Base-by-base conservation (phyloP, 371 early-diverging fungal species). In the Syncephalastrum contaminatum region DNA sequence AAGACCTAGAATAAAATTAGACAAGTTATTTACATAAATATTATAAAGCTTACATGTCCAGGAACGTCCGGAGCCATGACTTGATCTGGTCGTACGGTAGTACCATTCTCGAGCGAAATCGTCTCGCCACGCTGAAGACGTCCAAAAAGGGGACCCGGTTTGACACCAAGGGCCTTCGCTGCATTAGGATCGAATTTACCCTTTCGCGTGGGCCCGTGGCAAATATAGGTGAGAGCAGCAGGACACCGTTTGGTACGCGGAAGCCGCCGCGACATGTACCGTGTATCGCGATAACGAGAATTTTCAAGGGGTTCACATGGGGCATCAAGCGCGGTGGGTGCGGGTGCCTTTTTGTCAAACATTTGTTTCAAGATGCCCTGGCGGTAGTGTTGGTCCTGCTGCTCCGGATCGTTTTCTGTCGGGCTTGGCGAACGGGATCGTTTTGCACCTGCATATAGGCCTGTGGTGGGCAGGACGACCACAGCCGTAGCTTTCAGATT, bases 181-280 rank as follows among this genome's bases (percentile, higher is more conserved):
- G 84, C 86, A 12, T 80, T 51, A 12, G 80, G 72, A 57, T 93
- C 81, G 68, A 97, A 95, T 62, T 91, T 96, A 13, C 97, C 95
- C 0, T 84, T 85, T 14, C 88, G 77, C 2, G 70, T 78, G 0
- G 92, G 87, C 0, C 94, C 92, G 50, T 84, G 84, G 62, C 88
- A 87, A 15, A 95, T 85, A 59, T 90, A 95, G 36, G 84, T 82
- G 41, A 89, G 64, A 3, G 84, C 82, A 4, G 70, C 59, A 4
- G 72, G 59, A 43, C 62, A 62, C 5, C 81, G 81, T 3, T 30
- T 62, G 4, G 84, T 72, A 57, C 56, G 56, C 2, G 87, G 85
- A 25, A 84, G 64, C 21, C 72, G 56, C 36, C 8, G 30, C 1
- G 30, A 30, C 30, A 30, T 30, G 30, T 30, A 30, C 4, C 30